These are phyloP conservation scores for Trichoderma oligosporum DNA, from an alignment of 2,329 filamentous ascomycete genomes.

Conservation along the genomic window DNA sequence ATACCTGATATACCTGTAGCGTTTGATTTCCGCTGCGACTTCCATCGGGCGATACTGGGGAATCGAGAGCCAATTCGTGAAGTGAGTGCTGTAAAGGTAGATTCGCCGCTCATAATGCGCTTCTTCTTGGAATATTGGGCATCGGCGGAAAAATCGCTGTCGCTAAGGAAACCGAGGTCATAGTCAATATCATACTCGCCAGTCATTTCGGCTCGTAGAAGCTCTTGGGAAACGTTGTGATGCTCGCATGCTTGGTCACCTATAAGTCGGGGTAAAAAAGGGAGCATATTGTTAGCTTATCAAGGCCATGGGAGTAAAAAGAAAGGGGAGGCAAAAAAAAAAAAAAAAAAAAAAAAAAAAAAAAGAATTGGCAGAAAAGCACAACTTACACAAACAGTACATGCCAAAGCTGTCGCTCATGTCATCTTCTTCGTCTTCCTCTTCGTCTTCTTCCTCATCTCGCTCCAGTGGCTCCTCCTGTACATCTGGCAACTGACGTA, in stretches of 20 bases:
- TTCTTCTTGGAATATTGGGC: constrained; percentile 50
- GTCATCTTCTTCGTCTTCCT: constrained; percentile 49
- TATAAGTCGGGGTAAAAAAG: no score
- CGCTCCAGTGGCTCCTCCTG: constrained; percentile 76
- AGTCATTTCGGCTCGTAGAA: constrained; percentile 37
- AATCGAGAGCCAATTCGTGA: constrained; percentile 63
- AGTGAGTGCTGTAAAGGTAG: constrained; percentile 58
- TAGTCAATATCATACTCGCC: constrained; percentile 55
- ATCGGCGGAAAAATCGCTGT: constrained; percentile 52
- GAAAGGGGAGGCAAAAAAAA: no score
- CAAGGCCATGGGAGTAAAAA: no score
- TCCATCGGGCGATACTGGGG: constrained; percentile 50
- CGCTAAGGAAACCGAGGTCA: constrained; percentile 63
- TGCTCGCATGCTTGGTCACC: constrained; percentile 62
- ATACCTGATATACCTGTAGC: constrained; percentile 25
- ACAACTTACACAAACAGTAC: constrained; percentile 71
- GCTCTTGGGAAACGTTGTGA: constrained; percentile 43
- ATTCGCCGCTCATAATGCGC: constrained; percentile 50
- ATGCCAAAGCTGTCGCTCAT: constrained; percentile 40
- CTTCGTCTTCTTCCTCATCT: constrained; percentile 51
- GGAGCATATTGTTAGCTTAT: no score
- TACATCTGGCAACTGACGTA: constrained; percentile 72
- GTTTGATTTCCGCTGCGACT: constrained; percentile 43
- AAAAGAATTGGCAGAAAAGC: no score
- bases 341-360: no score